phyloP scores from a whole-genome alignment of 176 grass and related monocot species.

The Aegilops speltoides region DNA sequence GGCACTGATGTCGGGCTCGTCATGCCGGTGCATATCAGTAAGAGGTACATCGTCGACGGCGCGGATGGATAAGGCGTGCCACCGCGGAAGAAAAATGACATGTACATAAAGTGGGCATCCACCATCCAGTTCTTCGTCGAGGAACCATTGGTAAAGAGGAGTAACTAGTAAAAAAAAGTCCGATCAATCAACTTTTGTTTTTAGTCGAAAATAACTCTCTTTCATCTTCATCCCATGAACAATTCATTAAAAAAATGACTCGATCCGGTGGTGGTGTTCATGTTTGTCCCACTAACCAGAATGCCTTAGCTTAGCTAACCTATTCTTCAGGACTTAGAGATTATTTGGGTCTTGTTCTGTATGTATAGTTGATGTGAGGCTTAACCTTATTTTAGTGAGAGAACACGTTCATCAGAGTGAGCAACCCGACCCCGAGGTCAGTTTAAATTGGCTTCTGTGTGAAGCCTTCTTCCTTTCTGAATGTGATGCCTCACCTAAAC shows the following conservation, averaged over 20 bases:
- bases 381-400: background rate
- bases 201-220: background rate
- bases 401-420: background rate
- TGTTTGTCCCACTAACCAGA: background rate
- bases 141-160: slow-evolving; percentile 38
- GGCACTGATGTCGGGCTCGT: background rate
- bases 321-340: background rate
- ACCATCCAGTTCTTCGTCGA: slow-evolving; percentile 38
- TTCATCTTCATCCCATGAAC: background rate
- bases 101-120: slow-evolving; percentile 41
- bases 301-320: background rate
- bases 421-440: background rate
- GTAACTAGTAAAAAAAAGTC: background rate
- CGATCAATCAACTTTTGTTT: background rate
- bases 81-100: background rate
- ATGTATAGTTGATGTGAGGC: background rate
- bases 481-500: slow-evolving; percentile 14
- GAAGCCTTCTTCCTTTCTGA: background rate
- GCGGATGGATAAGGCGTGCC: slow-evolving; percentile 23
- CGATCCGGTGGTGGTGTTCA: background rate
- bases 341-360: background rate
- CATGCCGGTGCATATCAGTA: background rate
- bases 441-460: background rate
- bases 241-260: slow-evolving; percentile 60
- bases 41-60: slow-evolving; percentile 40